Evolutionary conservation across 129 eudicot species (phyloP), one percentile per base, ranked within the genome.

Genomic region (Logfia minima): DNA sequence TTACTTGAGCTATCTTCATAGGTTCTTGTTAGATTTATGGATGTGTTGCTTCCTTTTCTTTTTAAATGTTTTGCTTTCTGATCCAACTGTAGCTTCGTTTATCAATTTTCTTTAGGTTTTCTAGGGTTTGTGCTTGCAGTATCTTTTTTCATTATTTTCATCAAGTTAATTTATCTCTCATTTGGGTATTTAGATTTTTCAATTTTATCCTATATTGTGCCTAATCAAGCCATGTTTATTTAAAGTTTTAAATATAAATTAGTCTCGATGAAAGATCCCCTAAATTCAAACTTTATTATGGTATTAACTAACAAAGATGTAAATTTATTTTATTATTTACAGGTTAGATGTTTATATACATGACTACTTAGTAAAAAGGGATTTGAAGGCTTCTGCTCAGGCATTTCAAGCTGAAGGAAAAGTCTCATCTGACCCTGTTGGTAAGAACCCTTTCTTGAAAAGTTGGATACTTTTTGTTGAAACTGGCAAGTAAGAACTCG

Each of bases 371-470:
- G 93, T 94, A 32, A 94, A 94, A 84, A 91, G 99, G 85, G 97
- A 91, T 85, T 77, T 94, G 69, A 94, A 89, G 80, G 93, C 96
- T 63, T 83, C 99, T 63, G 99, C 99, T 58, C 97, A 94, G 79
- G 97, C 99, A 37, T 94, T 94, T 82, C 97, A 94, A 87, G 86
- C 90, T 5, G 99, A 94, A 74, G 99, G 99, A 64, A 94, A 94
- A 85, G 97, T 94, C 26, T 91, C 99, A 19, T 91, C 99, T 81
- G 99, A 94, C 68, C 99, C 99, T 73, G 99, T 94, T 84, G 99
- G 97, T 94, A 83, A 79, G 93, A 81, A 73, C 22, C n/a, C 51
- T 29, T 35, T 8, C 11, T 53, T 59, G 23, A 56, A 55, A 21
- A 37, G 1, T 66, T 8, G 56, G 6, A 48, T 9, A 63, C 9